Conservation (phyloP, 2,329 filamentous ascomycete species). For the Colletotrichum graminicola region DNA sequence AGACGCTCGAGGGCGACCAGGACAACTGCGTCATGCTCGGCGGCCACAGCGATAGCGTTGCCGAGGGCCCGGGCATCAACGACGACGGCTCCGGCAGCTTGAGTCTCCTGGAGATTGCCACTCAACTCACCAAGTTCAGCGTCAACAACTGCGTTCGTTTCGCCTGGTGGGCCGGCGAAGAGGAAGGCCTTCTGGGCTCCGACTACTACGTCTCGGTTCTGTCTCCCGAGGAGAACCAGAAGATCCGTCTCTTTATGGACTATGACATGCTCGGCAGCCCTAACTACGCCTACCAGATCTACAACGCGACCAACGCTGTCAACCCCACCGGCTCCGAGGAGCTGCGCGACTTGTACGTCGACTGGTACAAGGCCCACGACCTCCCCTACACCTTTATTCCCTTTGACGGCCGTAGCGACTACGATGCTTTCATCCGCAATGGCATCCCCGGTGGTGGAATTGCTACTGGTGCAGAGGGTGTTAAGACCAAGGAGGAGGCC, state of each 20-base stretch:
- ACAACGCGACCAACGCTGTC: constrained; percentile 77
- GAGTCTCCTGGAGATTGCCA: constrained; percentile 72
- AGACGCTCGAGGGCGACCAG: constrained; percentile 69
- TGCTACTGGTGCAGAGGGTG: constrained; percentile 80
- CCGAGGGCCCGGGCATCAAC: constrained; percentile 79
- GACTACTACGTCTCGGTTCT: constrained; percentile 71
- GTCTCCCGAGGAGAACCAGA: constrained; percentile 67
- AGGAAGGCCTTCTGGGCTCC: constrained; percentile 74
- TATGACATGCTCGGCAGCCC: constrained; percentile 78
- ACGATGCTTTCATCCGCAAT: constrained; percentile 79
- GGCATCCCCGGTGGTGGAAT: constrained; percentile 82
- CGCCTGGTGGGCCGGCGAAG: constrained; percentile 76
- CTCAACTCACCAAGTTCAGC: constrained; percentile 66
- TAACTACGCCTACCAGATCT: constrained; percentile 77
- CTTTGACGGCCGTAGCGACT: constrained; percentile 85
- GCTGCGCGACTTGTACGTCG: constrained; percentile 74
- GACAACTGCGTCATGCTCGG: constrained; percentile 76
- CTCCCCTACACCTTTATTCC: constrained; percentile 77
- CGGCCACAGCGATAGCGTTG: constrained; percentile 73
- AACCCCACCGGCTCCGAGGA: constrained; percentile 79
- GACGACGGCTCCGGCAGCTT: constrained; percentile 79
- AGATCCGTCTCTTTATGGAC: constrained; percentile 76
- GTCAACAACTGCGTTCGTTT: constrained; percentile 77
- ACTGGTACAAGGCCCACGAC: constrained; percentile 73
- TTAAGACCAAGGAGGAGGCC: constrained; percentile 78